Conservation (phyloP, 2,329 filamentous ascomycete species). For the Fusarium praegraminearum region DNA sequence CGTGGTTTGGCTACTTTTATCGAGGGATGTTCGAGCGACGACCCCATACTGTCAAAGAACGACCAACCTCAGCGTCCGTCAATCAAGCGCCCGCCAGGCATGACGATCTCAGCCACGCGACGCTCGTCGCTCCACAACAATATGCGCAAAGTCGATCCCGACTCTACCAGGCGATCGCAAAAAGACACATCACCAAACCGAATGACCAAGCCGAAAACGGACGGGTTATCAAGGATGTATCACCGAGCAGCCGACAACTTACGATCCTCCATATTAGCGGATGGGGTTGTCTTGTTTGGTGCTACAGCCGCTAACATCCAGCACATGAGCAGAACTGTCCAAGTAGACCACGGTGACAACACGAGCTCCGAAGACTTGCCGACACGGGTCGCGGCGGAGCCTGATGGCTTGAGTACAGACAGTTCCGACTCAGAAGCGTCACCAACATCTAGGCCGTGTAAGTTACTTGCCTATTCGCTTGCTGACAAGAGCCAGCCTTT, state of each 20-base stretch:
- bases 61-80: slow-evolving; percentile 11
- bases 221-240: slow-evolving; percentile 45
- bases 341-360: slow-evolving; percentile 5
- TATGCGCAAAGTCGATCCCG: slow-evolving; percentile 22
- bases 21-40: slow-evolving; percentile 58
- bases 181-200: background rate
- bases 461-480: slow-evolving; percentile 48
- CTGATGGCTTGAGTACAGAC: slow-evolving; percentile 42
- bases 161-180: slow-evolving; percentile 2
- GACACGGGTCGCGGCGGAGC: slow-evolving; percentile 23
- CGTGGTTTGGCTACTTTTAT: slow-evolving; percentile 67
- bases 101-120: slow-evolving; percentile 30
- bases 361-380: slow-evolving; percentile 37
- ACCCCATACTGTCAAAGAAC: slow-evolving; percentile 22
- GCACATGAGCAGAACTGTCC: slow-evolving; percentile 10
- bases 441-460: slow-evolving; percentile 46
- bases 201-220: slow-evolving; percentile 25
- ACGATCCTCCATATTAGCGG: slow-evolving; percentile 49
- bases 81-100: slow-evolving; percentile 34
- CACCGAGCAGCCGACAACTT: slow-evolving; percentile 48
- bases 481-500: slow-evolving; percentile 42
- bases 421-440: slow-evolving; percentile 50
- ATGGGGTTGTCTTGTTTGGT: slow-evolving; percentile 50
- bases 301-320: slow-evolving; percentile 43
- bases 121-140: slow-evolving; percentile 22